A percentile compares a stretch with the other conserved stretches of the same genome.
These are phyloP conservation scores for Eucalyptus tenuipes DNA, from an alignment of 345 rosid species.

Conservation along the genomic window DNA sequence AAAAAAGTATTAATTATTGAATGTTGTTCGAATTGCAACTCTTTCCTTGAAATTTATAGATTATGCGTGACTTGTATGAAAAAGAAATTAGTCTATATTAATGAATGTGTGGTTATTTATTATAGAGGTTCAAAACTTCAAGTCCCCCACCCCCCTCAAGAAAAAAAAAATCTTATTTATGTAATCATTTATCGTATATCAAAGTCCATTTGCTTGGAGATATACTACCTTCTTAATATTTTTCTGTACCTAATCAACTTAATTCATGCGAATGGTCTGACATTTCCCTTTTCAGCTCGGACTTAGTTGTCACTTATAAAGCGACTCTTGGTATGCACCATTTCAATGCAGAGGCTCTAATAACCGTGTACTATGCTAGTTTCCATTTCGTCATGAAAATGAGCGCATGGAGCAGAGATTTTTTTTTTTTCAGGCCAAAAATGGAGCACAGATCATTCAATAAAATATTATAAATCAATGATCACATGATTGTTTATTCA, in stretches of 20 bases:
- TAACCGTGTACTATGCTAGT: background rate
- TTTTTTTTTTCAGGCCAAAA: background rate
- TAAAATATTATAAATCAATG: background rate
- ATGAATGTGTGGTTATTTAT: background rate
- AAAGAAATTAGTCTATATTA: background rate
- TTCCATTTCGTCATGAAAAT: background rate
- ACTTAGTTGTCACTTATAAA: background rate
- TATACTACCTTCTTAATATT: background rate
- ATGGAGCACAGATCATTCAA: background rate
- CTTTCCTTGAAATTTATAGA: rapidly evolving
- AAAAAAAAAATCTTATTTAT: background rate
- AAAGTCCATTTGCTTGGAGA: background rate
- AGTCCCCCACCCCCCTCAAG: no score
- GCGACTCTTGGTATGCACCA: background rate
- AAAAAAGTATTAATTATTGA: background rate
- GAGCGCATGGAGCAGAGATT: background rate
- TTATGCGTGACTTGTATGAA: background rate
- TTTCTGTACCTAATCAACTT: background rate
- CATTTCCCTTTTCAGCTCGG: background rate
- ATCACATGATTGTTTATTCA: background rate
- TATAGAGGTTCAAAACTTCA: background rate
- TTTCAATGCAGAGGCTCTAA: background rate
- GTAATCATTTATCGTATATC: background rate
- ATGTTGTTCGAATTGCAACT: background rate
- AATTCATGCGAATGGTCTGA: background rate